A percentile compares a stretch with the other conserved stretches of the same genome.
phyloP scores from a whole-genome alignment of 495 filamentous ascomycete genomes.

The Penicillium odoratum region DNA sequence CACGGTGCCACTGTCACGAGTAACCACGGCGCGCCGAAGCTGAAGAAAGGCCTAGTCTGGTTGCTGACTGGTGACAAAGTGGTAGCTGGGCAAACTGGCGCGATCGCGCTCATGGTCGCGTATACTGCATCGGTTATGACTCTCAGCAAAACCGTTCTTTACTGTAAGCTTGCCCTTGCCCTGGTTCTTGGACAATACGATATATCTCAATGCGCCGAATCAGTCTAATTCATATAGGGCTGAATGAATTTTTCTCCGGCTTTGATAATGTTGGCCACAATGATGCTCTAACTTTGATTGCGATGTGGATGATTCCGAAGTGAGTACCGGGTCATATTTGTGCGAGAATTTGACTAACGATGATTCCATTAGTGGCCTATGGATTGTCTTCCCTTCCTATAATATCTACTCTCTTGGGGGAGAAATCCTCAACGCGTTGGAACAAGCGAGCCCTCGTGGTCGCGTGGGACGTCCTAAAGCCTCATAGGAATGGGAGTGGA shows the following conservation, averaged over 20 bases:
- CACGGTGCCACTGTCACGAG: slow-evolving; percentile 40
- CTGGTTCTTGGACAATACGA: background rate
- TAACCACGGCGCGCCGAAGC: slow-evolving; percentile 35
- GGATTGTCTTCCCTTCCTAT: slow-evolving; percentile 72
- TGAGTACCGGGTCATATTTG: slow-evolving; percentile 42
- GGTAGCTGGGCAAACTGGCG: slow-evolving; percentile 60
- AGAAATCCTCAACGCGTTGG: slow-evolving; percentile 70
- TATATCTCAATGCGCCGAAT: slow-evolving; percentile 13
- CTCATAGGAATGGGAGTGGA: slow-evolving; percentile 17
- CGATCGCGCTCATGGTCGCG: slow-evolving; percentile 63
- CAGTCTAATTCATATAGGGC: slow-evolving; percentile 47
- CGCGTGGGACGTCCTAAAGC: slow-evolving; percentile 35
- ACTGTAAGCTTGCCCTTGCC: slow-evolving; percentile 57
- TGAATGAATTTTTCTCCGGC: slow-evolving; percentile 75
- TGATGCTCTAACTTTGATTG: slow-evolving; percentile 50
- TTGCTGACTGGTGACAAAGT: slow-evolving; percentile 50
- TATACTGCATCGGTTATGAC: slow-evolving; percentile 78
- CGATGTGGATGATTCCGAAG: slow-evolving; percentile 81
- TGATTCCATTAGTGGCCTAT: slow-evolving; percentile 59
- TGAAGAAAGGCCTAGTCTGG: slow-evolving; percentile 37
- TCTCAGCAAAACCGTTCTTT: slow-evolving; percentile 82
- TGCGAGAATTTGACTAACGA: background rate
- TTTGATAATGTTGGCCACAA: slow-evolving; percentile 84
- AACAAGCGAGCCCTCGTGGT: slow-evolving; percentile 42
- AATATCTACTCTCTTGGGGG: slow-evolving; percentile 67